phyloP scores from a whole-genome alignment of 2,329 filamentous ascomycete genomes.

The Chrysoporthe cubensis region DNA sequence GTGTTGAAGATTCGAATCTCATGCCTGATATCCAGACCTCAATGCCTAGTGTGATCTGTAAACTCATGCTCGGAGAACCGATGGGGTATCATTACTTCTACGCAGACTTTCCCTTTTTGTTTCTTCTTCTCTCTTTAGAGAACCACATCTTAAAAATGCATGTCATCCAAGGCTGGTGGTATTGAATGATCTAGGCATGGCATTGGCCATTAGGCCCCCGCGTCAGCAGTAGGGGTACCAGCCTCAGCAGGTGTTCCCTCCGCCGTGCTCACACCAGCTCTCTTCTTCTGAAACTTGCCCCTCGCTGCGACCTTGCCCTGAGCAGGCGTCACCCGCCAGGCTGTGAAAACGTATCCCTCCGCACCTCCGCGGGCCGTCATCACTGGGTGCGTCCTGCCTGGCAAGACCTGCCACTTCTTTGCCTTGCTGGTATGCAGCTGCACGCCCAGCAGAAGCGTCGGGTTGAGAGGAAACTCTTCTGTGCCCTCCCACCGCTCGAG shows the following conservation, averaged over 20 bases:
- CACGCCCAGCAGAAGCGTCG: slow-evolving; percentile 78
- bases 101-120: slow-evolving; percentile 6
- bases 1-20: not conserved
- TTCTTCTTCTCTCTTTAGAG: not conserved
- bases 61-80: slow-evolving; percentile 5
- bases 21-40: not conserved
- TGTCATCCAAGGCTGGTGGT: not conserved
- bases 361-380: slow-evolving; percentile 90
- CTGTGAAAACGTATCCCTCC: slow-evolving; percentile 90
- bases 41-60: not conserved
- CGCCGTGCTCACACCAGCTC: slow-evolving; percentile 25
- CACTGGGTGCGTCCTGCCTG: slow-evolving; percentile 86
- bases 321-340: slow-evolving; percentile 77
- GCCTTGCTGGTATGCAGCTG: slow-evolving; percentile 80
- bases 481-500: slow-evolving; percentile 62
- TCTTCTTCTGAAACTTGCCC: slow-evolving; percentile 73
- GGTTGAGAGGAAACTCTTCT: slow-evolving; percentile 84
- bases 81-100: slow-evolving; percentile 26
- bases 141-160: not conserved
- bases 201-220: slow-evolving; percentile 1
- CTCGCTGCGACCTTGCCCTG: slow-evolving; percentile 81
- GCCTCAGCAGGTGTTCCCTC: slow-evolving; percentile 25
- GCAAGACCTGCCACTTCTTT: slow-evolving; percentile 86
- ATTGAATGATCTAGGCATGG: not conserved
- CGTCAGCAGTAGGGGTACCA: slow-evolving; percentile 13